phyloP scores from a whole-genome alignment of 164 flowering plant genomes.

The Pachysandra terminalis region DNA sequence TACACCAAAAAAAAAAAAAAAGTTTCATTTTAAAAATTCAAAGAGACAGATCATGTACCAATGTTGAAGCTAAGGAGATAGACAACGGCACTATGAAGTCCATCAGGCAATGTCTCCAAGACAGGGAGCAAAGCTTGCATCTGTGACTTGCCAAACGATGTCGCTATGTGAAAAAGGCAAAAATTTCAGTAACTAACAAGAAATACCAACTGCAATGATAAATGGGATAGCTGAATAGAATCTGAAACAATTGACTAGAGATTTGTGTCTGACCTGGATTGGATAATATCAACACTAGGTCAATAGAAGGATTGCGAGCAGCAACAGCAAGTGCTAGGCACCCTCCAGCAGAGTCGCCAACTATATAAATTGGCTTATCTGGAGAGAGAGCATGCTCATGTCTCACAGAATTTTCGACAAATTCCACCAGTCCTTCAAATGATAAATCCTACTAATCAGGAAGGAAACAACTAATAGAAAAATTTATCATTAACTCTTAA shows the following conservation, averaged over 20 bases:
- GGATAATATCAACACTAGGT: conserved; percentile 64
- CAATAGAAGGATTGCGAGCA: conserved; percentile 81
- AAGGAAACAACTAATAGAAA: not conserved
- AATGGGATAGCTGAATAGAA: not conserved
- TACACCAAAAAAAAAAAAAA: too few relatives aligned
- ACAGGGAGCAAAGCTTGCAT: conserved; percentile 68
- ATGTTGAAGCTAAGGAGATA: conserved; percentile 63
- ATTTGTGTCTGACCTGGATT: conserved; percentile 66
- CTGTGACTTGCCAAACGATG: conserved; percentile 70
- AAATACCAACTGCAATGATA: not conserved
- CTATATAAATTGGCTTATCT: conserved; percentile 75
- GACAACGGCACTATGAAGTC: conserved; percentile 50
- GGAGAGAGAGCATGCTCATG: conserved; percentile 61
- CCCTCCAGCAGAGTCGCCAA: conserved; percentile 96
- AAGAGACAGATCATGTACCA: conserved; percentile 41
- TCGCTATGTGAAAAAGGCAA: conserved; percentile 37
- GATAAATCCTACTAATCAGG: not conserved
- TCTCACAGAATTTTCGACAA: conserved; percentile 64
- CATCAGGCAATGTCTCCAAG: conserved; percentile 66
- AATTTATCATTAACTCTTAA: too few relatives aligned
- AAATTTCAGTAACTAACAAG: conserved; percentile 1
- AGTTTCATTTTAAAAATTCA: not conserved
- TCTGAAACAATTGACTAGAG: not conserved
- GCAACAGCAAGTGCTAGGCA: conserved; percentile 92
- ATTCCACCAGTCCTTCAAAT: conserved; percentile 53